These are phyloP conservation scores for Fusarium phyllophilum DNA, from an alignment of 2,329 filamentous ascomycete species.

Conservation along the genomic window DNA sequence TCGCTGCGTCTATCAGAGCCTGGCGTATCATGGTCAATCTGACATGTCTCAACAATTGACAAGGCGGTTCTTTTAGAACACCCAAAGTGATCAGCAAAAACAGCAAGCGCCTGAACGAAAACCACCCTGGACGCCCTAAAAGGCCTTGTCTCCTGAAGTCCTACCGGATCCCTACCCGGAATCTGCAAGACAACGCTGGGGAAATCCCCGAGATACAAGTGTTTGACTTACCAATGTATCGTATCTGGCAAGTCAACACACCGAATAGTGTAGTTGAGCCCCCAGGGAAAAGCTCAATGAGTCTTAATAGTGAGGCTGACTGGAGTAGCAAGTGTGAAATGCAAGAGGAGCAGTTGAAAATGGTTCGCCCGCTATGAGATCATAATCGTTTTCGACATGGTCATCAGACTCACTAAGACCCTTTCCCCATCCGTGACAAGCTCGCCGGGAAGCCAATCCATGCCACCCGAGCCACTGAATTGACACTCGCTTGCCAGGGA, in stretches of 20 bases:
- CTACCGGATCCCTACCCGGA: conserved; percentile 24
- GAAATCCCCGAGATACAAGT: conserved; percentile 12
- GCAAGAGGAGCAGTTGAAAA: conserved; percentile 1
- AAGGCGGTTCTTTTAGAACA: conserved; percentile 4
- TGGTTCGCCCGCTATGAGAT: conserved; percentile 21
- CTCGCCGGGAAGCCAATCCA: conserved; percentile 14
- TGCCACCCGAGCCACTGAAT: conserved; percentile 6
- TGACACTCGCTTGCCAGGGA: conserved; percentile 14
- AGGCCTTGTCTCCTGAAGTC: conserved; percentile 14
- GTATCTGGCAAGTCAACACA: conserved; percentile 6
- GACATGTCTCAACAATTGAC: neutral
- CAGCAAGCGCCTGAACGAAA: conserved; percentile 11
- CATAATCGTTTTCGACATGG: conserved; percentile 1
- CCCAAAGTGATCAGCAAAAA: neutral
- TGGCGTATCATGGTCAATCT: conserved; percentile 1
- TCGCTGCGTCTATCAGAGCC: conserved; percentile 5
- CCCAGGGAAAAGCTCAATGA: neutral
- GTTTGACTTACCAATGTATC: neutral
- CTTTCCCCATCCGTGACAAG: conserved; percentile 8
- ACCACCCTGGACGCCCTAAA: conserved; percentile 12
- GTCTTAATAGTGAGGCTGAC: conserved; percentile 30
- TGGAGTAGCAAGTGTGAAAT: conserved; percentile 3
- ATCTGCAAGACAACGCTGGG: conserved; percentile 15
- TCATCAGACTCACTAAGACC: conserved; percentile 9
- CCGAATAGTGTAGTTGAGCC: neutral